phyloP scores from a whole-genome alignment of 2,329 filamentous ascomycete genomes.

The Rhytidhysteron rufulum region DNA sequence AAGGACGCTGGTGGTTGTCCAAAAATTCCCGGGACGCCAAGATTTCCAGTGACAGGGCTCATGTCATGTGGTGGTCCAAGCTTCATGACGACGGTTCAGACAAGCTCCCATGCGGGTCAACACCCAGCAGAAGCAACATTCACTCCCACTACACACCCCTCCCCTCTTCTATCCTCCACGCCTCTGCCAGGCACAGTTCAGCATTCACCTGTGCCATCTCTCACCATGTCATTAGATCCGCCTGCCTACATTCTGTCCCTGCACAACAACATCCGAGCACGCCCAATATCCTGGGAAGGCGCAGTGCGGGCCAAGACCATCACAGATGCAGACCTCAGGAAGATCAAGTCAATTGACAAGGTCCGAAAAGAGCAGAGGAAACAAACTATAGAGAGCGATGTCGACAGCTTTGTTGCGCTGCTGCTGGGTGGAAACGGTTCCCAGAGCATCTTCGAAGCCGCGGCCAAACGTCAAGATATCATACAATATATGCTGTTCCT shows the following conservation, averaged over 20 bases:
- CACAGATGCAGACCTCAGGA: slow-evolving; percentile 87
- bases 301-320: slow-evolving; percentile 90
- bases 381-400: slow-evolving; percentile 74
- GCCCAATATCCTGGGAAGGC: slow-evolving; percentile 96
- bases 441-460: slow-evolving; percentile 73
- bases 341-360: slow-evolving; percentile 96
- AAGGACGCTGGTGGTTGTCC: too few species aligned
- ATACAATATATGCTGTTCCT: slow-evolving; percentile 93
- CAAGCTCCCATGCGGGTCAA: neutral
- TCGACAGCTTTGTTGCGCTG: slow-evolving; percentile 74
- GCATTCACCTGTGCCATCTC: neutral
- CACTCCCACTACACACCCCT: slow-evolving; percentile 12
- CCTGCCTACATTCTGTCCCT: slow-evolving; percentile 83
- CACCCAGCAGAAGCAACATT: slow-evolving; percentile 19
- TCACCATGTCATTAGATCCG: slow-evolving; percentile 80
- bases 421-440: slow-evolving; percentile 67
- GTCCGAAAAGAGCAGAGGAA: slow-evolving; percentile 87
- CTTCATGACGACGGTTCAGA: slow-evolving; percentile 1
- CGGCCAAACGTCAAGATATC: slow-evolving; percentile 81
- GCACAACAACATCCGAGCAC: slow-evolving; percentile 94
- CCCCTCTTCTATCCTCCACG: slow-evolving; percentile 2
- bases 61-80: neutral
- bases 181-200: neutral
- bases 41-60: neutral
- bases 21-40: too few species aligned